Evolutionary conservation across 1,284 basidiomycete genomes (phyloP).

Genomic region (Sporisorium sorghi): DNA sequence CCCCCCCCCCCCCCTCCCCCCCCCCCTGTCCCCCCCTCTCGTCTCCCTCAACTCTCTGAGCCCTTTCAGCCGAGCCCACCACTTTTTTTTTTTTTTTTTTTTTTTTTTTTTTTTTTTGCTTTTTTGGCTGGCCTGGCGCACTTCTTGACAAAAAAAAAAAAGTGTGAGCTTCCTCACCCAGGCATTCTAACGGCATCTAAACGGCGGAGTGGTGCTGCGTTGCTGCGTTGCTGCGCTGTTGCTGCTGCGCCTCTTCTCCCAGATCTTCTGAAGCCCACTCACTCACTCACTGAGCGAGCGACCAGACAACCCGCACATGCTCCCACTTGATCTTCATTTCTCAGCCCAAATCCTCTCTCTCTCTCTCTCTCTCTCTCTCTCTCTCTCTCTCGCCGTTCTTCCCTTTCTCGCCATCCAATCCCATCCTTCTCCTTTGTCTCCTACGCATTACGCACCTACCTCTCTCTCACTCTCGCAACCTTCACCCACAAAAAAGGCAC

Average conservation of each 20-base stretch:
- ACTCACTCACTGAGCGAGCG: not conserved
- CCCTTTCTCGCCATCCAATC: slow-evolving; percentile 1
- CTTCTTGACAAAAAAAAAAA: too few species aligned
- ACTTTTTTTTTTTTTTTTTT: slow-evolving; percentile 3
- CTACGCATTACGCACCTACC: slow-evolving; percentile 18
- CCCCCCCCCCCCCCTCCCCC: too few species aligned
- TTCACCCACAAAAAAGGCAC: slow-evolving; percentile 18
- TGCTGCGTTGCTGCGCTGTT: too few species aligned
- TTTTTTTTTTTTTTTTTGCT: too few species aligned
- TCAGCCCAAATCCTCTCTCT: not conserved
- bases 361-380: not conserved
- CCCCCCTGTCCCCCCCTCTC: too few species aligned
- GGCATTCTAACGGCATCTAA: slow-evolving; percentile 7
- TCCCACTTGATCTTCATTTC: not conserved
- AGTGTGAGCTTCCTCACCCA: slow-evolving; percentile 4
- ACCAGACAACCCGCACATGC: not conserved
- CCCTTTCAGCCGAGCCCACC: too few species aligned
- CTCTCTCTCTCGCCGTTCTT: not conserved
- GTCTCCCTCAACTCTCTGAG: too few species aligned
- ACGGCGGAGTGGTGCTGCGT: slow-evolving; percentile 1
- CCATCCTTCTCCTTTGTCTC: slow-evolving; percentile 4
- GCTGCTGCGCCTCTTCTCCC: slow-evolving; percentile 3
- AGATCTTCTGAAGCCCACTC: slow-evolving; percentile 4
- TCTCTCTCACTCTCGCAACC: slow-evolving; percentile 2
- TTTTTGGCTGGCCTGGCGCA: too few species aligned